A percentile compares a stretch with the other conserved stretches of the same genome.
These are phyloP conservation scores for Antarctomyces pellizariae DNA, from an alignment of 495 filamentous ascomycete genomes.

Conservation along the genomic window DNA sequence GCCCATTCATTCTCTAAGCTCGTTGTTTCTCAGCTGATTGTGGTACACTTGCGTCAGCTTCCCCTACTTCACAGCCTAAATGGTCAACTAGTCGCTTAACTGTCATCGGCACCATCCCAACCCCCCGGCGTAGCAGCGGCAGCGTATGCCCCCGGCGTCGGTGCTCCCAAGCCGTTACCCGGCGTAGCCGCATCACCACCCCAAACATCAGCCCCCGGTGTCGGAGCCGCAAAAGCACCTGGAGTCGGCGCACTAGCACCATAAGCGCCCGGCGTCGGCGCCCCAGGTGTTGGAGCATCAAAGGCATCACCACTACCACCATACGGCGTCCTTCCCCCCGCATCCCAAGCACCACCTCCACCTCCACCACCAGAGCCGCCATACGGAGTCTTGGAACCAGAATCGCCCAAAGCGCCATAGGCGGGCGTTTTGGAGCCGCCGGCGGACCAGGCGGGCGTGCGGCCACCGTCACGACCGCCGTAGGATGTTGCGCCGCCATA, in stretches of 20 bases:
- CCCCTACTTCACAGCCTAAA: too few species aligned
- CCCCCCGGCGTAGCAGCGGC: slow-evolving; percentile 53
- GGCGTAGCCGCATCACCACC: slow-evolving; percentile 60
- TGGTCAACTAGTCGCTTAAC: too few species aligned
- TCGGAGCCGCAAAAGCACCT: slow-evolving; percentile 37
- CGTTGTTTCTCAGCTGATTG: too few species aligned
- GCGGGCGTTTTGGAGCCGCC: slow-evolving; percentile 53
- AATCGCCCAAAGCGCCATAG: slow-evolving; percentile 42
- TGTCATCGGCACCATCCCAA: slow-evolving; percentile 31
- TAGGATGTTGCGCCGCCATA: slow-evolving; percentile 59
- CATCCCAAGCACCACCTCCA: slow-evolving; percentile 14
- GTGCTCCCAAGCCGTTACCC: slow-evolving; percentile 39
- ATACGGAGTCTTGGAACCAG: slow-evolving; percentile 57
- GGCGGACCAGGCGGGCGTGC: slow-evolving; percentile 40
- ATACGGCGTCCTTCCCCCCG: slow-evolving; percentile 25
- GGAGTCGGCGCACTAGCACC: slow-evolving; percentile 36
- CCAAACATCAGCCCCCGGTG: slow-evolving; percentile 22
- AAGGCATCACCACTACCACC: too few species aligned
- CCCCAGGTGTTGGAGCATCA: slow-evolving; percentile 62
- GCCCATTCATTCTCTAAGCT: too few species aligned
- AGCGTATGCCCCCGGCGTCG: slow-evolving; percentile 55
- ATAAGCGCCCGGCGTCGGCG: slow-evolving; percentile 56
- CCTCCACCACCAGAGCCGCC: slow-evolving; percentile 24
- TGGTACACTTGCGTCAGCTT: too few species aligned
- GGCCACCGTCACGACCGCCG: slow-evolving; percentile 41